Conservation (phyloP, 306 rosid species). For the Malus sylvestris region DNA sequence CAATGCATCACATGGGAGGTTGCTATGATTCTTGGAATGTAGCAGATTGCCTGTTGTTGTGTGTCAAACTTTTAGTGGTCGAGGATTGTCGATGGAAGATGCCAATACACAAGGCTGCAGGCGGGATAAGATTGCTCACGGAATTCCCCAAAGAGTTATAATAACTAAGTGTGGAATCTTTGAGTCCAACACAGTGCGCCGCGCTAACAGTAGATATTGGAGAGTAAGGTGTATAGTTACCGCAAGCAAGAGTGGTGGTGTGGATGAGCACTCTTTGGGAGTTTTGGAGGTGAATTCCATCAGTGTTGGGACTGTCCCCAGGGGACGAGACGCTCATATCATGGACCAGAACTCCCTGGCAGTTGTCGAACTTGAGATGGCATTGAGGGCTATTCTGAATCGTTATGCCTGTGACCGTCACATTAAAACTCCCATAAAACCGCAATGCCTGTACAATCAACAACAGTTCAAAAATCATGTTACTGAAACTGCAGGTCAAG, state of each 20-base stretch:
- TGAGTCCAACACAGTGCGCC: not conserved
- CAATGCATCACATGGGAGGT: slow-evolving; percentile 14
- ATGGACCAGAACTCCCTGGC: slow-evolving; percentile 78
- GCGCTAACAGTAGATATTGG: not conserved
- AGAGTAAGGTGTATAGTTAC: slow-evolving; percentile 35
- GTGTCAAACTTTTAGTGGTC: slow-evolving; percentile 24
- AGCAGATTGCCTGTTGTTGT: slow-evolving; percentile 19
- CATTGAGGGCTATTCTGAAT: slow-evolving; percentile 89
- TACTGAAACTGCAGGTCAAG: slow-evolving; percentile 8
- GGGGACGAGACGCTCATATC: slow-evolving; percentile 70
- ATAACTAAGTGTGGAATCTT: not conserved
- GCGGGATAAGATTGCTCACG: slow-evolving; percentile 31
- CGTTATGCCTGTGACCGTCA: slow-evolving; percentile 78
- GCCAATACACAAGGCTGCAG: not conserved
- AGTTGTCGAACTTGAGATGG: slow-evolving; percentile 93
- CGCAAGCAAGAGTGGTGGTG: slow-evolving; percentile 62
- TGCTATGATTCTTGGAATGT: slow-evolving; percentile 16
- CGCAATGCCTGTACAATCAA: slow-evolving; percentile 63
- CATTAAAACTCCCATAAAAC: slow-evolving; percentile 82
- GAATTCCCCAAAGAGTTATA: not conserved
- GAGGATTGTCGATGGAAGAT: not conserved
- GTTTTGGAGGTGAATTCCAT: slow-evolving; percentile 94
- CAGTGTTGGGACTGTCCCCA: slow-evolving; percentile 83
- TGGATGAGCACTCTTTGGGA: slow-evolving; percentile 76
- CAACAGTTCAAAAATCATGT: slow-evolving; percentile 24